Conservation (phyloP, 768 basidiomycete species). For the Paxillus ammoniavirescens region DNA sequence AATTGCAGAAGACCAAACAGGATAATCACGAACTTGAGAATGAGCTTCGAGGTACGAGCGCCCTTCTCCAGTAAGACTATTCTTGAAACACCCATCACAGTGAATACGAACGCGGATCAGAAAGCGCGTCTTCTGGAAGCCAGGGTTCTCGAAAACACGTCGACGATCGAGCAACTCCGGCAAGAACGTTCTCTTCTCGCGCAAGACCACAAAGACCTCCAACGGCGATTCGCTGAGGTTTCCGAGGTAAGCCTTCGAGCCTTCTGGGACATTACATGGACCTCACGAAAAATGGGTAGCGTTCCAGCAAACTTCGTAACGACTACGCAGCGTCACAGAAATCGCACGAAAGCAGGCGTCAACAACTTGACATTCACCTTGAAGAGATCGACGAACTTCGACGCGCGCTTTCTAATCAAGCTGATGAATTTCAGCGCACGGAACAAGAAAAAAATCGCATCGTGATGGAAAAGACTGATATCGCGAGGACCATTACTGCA, state of each 20-base stretch:
- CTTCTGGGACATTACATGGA: not conserved
- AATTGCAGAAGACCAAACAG: slow-evolving; percentile 67
- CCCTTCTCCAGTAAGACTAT: not conserved
- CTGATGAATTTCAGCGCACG: slow-evolving; percentile 58
- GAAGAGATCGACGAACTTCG: slow-evolving; percentile 78
- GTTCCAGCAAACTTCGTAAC: slow-evolving; percentile 58
- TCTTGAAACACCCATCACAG: slow-evolving; percentile 33
- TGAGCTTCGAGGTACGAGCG: slow-evolving; percentile 64
- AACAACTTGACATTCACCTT: slow-evolving; percentile 69
- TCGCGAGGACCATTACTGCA: slow-evolving; percentile 60
- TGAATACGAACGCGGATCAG: slow-evolving; percentile 67
- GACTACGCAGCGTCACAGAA: slow-evolving; percentile 60
- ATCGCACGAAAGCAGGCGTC: slow-evolving; percentile 68
- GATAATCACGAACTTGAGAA: slow-evolving; percentile 72
- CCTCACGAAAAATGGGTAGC: slow-evolving; percentile 33
- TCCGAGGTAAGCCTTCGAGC: slow-evolving; percentile 54
- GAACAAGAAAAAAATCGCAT: slow-evolving; percentile 65
- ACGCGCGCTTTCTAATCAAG: slow-evolving; percentile 58
- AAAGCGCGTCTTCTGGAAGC: slow-evolving; percentile 67
- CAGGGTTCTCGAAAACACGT: slow-evolving; percentile 66
- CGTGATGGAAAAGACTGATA: slow-evolving; percentile 59
- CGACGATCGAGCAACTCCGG: slow-evolving; percentile 71
- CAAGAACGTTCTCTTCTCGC: slow-evolving; percentile 72
- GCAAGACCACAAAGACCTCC: slow-evolving; percentile 70
- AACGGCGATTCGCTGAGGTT: slow-evolving; percentile 61